A percentile compares a stretch with the other conserved stretches of the same genome.
phyloP scores from a whole-genome alignment of 805 yeast genomes.

The Metschnikowia picachoensis region DNA sequence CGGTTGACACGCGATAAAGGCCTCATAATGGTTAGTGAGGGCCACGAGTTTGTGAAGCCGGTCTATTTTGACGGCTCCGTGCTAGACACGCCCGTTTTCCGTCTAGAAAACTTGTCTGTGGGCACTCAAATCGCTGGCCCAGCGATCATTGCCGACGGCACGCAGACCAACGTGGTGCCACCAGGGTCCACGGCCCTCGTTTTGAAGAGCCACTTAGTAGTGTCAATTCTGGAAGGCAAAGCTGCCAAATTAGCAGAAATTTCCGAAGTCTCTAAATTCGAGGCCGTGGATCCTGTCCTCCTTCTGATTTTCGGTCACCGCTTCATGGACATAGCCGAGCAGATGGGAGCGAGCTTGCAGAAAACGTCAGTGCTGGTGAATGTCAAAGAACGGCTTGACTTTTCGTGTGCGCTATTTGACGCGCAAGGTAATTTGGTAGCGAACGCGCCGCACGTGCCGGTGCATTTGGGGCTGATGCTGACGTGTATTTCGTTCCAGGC shows the following conservation, averaged over 20 bases:
- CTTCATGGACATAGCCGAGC: constrained; percentile 27
- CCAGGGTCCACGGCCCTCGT: constrained; percentile 15
- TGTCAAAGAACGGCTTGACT: constrained; percentile 43
- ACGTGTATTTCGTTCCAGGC: constrained; percentile 42
- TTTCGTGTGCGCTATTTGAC: constrained; percentile 45
- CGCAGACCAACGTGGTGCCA: constrained; percentile 18
- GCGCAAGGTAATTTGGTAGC: constrained; percentile 41
- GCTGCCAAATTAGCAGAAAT: not conserved
- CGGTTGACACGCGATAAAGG: not conserved
- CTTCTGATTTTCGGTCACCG: constrained; percentile 21
- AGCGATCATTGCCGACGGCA: constrained; percentile 20
- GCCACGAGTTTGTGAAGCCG: constrained; percentile 9
- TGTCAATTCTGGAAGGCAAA: constrained; percentile 5
- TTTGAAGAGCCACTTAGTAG: constrained; percentile 16
- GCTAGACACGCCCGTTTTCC: constrained; percentile 13
- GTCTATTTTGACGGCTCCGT: constrained; percentile 11
- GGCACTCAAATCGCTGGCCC: constrained; percentile 17
- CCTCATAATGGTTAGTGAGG: not conserved
- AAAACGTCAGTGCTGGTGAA: constrained; percentile 45
- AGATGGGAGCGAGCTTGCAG: constrained; percentile 44
- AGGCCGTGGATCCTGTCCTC: constrained; percentile 16
- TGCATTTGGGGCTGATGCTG: constrained; percentile 47
- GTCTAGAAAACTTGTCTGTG: constrained; percentile 11
- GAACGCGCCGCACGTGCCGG: constrained; percentile 45
- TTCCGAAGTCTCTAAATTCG: not conserved